Percentiles rank a stretch among this genome's conserved stretches.
Evolutionary conservation across 768 basidiomycete species (phyloP).

Genomic region (Leccinellum rugosiceps): DNA sequence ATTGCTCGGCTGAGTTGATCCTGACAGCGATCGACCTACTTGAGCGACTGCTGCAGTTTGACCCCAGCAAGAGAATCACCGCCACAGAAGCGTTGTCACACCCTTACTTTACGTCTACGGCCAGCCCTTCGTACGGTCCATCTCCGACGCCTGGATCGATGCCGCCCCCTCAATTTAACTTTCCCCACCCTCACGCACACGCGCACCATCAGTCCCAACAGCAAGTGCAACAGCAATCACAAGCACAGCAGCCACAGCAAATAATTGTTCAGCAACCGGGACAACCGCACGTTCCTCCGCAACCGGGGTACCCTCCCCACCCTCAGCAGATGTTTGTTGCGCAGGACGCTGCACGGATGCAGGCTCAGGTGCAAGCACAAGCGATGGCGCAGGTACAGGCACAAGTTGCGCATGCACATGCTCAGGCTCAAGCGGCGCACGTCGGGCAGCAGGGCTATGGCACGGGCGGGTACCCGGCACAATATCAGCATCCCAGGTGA

Average conservation of each 20-base stretch:
- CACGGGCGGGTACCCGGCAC: constrained; percentile 26
- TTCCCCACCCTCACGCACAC: constrained; percentile 59
- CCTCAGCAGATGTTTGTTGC: constrained; percentile 32
- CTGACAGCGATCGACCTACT: constrained; percentile 81
- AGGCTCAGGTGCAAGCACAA: constrained; percentile 44
- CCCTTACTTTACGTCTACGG: constrained; percentile 77
- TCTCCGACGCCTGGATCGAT: constrained; percentile 50
- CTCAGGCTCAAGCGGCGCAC: constrained; percentile 34
- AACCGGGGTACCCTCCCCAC: constrained; percentile 30
- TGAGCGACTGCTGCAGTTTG: constrained; percentile 93
- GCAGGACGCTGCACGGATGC: constrained; percentile 35
- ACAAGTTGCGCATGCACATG: constrained; percentile 41
- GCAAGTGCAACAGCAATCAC: constrained; percentile 43
- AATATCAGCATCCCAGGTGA: constrained; percentile 33
- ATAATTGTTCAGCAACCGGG: constrained; percentile 37
- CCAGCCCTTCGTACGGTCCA: constrained; percentile 30
- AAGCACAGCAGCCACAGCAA: constrained; percentile 40
- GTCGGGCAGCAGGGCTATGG: constrained; percentile 29
- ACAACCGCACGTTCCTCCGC: constrained; percentile 37
- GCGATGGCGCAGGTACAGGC: constrained; percentile 38
- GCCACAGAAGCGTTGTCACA: constrained; percentile 90
- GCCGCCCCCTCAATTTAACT: constrained; percentile 67
- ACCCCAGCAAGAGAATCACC: constrained; percentile 87
- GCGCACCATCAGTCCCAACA: constrained; percentile 45
- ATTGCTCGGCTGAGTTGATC: constrained; percentile 2